Evolutionary conservation across 1,284 basidiomycete species (phyloP).

Genomic region (Stygiomarasmius scandens): DNA sequence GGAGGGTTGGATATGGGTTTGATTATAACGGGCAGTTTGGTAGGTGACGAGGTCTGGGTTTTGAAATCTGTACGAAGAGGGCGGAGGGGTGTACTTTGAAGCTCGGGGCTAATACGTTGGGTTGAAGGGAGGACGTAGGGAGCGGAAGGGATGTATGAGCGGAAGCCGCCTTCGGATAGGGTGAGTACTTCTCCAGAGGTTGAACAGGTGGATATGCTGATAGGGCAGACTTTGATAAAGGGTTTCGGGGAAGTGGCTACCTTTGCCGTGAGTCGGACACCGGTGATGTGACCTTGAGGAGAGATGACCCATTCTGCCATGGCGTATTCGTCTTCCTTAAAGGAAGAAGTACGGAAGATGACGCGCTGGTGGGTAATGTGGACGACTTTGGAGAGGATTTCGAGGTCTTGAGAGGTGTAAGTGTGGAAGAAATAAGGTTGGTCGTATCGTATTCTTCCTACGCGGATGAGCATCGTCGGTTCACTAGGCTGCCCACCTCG

Average conservation of each 20-base stretch:
- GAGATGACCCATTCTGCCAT: conserved; percentile 40
- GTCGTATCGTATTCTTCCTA: conserved; percentile 31
- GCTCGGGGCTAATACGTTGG: conserved; percentile 29
- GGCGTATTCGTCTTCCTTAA: conserved; percentile 31
- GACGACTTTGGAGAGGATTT: conserved; percentile 31
- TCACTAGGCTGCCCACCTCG: conserved; percentile 30
- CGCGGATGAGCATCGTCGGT: conserved; percentile 35
- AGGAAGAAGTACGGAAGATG: conserved; percentile 35
- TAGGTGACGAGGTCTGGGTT: conserved; percentile 28
- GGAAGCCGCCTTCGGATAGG: conserved; percentile 36
- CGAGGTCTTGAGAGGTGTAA: conserved; percentile 33
- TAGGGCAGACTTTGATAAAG: conserved; percentile 34
- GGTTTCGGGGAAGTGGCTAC: conserved; percentile 32
- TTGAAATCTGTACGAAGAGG: conserved; percentile 36
- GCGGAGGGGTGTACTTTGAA: conserved; percentile 28
- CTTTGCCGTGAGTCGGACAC: conserved; percentile 35
- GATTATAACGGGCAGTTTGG: conserved; percentile 30
- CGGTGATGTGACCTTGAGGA: conserved; percentile 28
- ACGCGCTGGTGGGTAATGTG: conserved; percentile 32
- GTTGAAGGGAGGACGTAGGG: conserved; percentile 33
- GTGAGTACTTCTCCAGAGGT: conserved; percentile 26
- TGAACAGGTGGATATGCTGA: conserved; percentile 34
- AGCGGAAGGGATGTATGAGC: conserved; percentile 30
- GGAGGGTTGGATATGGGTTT: conserved; percentile 32
- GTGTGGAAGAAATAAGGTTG: conserved; percentile 36